These are phyloP conservation scores for Nakazawaea molendinolei DNA, from an alignment of 805 yeast genomes.

Conservation along the genomic window DNA sequence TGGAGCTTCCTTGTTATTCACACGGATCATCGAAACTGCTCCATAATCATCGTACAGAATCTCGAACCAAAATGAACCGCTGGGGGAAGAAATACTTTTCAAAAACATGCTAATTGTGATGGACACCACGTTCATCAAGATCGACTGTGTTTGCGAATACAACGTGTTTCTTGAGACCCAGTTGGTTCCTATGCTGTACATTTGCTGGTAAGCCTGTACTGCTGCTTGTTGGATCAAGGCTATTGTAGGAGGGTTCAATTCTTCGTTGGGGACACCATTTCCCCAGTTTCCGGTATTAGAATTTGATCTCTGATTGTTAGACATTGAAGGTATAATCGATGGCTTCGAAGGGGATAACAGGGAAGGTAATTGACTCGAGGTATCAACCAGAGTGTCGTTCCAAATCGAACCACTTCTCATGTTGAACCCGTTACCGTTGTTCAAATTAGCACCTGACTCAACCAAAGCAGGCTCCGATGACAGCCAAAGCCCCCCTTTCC, in stretches of 20 bases:
- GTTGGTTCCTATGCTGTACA: constrained; percentile 1
- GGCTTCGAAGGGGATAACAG: too few relatives aligned
- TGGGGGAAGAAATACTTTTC: constrained; percentile 7
- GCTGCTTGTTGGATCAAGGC: constrained; percentile 9
- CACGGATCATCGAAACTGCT: constrained; percentile 9
- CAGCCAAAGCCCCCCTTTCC: too few relatives aligned
- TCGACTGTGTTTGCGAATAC: constrained; percentile 2
- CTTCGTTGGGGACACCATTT: background rate
- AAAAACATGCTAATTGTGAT: constrained; percentile 8
- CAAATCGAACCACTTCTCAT: too few relatives aligned
- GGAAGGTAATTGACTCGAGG: background rate
- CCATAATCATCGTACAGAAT: constrained; percentile 11
- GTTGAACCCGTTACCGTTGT: too few relatives aligned
- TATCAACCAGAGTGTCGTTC: too few relatives aligned
- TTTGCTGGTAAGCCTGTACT: constrained; percentile 6
- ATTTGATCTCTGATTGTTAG: background rate
- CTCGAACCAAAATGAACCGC: constrained; percentile 6
- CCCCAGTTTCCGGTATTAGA: background rate
- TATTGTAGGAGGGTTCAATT: constrained; percentile 1
- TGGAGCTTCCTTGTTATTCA: constrained; percentile 2
- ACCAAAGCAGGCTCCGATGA: too few relatives aligned
- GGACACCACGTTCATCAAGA: background rate
- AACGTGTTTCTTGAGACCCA: constrained; percentile 5
- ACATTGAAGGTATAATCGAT: background rate
- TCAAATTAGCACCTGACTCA: too few relatives aligned